These are phyloP conservation scores for Mycosphaerella sp. DNA, from an alignment of 2,329 filamentous ascomycete species.

Conservation along the genomic window DNA sequence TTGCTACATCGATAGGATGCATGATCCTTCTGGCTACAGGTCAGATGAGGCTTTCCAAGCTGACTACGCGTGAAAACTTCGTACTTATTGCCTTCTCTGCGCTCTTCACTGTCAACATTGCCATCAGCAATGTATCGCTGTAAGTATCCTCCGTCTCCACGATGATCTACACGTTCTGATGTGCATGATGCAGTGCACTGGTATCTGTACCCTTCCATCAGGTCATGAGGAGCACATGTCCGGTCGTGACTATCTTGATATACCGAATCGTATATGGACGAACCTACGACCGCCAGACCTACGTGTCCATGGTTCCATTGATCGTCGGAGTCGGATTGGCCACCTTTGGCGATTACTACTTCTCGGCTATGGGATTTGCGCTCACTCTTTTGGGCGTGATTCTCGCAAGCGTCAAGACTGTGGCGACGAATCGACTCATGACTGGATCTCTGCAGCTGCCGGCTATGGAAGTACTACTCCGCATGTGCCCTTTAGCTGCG, in stretches of 20 bases:
- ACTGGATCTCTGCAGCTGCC: slow-evolving; percentile 54
- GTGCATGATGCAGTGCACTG: slow-evolving; percentile 19
- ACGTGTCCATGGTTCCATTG: slow-evolving; percentile 55
- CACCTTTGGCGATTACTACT: slow-evolving; percentile 58
- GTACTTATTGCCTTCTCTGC: slow-evolving; percentile 53
- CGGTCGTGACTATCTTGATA: slow-evolving; percentile 57
- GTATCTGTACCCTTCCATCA: slow-evolving; percentile 62
- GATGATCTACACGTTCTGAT: not conserved
- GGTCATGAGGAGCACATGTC: slow-evolving; percentile 56
- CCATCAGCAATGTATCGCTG: slow-evolving; percentile 57
- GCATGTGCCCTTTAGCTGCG: slow-evolving; percentile 23
- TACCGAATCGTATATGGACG: slow-evolving; percentile 53
- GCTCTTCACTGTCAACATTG: slow-evolving; percentile 60
- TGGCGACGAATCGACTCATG: slow-evolving; percentile 60
- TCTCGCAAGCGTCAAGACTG: slow-evolving; percentile 48
- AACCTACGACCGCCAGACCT: slow-evolving; percentile 53
- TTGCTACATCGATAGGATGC: slow-evolving; percentile 52
- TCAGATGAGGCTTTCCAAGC: slow-evolving; percentile 49
- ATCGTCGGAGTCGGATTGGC: slow-evolving; percentile 55
- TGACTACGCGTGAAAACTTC: slow-evolving; percentile 50
- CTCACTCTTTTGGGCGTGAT: slow-evolving; percentile 37
- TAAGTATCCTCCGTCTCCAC: slow-evolving; percentile 27
- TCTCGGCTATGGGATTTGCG: slow-evolving; percentile 47
- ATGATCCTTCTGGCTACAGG: slow-evolving; percentile 48
- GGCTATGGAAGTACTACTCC: slow-evolving; percentile 54